These are phyloP conservation scores for Trichoderma afroharzianum DNA, from an alignment of 2,329 filamentous ascomycete species.

Conservation along the genomic window DNA sequence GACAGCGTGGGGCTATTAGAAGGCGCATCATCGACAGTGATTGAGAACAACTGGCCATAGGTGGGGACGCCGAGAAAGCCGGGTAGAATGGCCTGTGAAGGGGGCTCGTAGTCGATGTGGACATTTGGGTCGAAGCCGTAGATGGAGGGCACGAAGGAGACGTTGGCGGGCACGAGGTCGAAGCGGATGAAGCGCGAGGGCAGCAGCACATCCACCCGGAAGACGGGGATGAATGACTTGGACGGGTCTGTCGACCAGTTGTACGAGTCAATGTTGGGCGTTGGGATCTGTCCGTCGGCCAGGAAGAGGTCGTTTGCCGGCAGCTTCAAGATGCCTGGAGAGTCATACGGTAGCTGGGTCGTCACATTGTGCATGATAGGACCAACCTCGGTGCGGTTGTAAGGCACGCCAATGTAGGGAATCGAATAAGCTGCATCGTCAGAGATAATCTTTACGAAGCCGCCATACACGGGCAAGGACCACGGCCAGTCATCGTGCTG, in stretches of 20 bases:
- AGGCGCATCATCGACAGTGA: background rate
- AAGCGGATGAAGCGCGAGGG: background rate
- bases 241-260: background rate
- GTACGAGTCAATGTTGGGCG: background rate
- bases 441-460: background rate
- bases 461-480: background rate
- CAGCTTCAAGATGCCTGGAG: background rate
- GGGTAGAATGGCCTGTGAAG: background rate
- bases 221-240: background rate
- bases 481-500: background rate
- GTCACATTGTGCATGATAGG: slow-evolving; percentile 1
- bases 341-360: background rate
- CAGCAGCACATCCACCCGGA: background rate
- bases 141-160: background rate
- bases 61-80: background rate
- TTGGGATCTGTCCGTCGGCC: background rate
- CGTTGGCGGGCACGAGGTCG: background rate
- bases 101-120: background rate
- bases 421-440: background rate
- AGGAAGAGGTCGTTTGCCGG: background rate
- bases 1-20: background rate
- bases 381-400: background rate
- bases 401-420: background rate
- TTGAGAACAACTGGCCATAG: background rate
- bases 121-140: slow-evolving; percentile 2